These are phyloP conservation scores for Lecanosticta acicola DNA, from an alignment of 2,329 filamentous ascomycete genomes.

Conservation along the genomic window DNA sequence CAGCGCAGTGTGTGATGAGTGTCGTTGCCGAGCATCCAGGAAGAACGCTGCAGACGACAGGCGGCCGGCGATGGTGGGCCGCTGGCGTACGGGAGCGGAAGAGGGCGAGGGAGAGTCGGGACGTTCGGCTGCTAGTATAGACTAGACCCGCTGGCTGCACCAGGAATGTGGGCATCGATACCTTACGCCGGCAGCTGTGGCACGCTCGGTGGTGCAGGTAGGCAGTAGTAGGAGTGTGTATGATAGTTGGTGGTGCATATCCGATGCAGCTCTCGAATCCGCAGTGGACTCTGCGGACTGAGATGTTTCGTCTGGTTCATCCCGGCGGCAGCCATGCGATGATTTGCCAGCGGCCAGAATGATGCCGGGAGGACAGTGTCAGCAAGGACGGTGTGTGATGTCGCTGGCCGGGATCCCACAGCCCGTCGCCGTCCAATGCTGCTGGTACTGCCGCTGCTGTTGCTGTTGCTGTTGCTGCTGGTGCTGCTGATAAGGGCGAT, in stretches of 20 bases:
- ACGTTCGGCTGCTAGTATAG: no score
- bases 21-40: background rate
- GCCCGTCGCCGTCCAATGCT: background rate
- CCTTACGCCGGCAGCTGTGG: constrained; percentile 12
- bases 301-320: no score
- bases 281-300: no score
- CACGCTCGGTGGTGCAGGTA: constrained; percentile 16
- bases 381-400: background rate
- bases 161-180: background rate
- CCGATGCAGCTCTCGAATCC: no score
- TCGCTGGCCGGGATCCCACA: background rate
- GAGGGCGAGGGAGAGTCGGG: no score
- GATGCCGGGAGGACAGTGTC: background rate
- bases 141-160: constrained; percentile 8
- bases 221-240: no score
- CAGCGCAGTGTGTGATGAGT: no score
- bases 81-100: no score
- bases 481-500: background rate
- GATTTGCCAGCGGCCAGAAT: constrained; percentile 12
- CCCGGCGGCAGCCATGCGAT: constrained; percentile 14
- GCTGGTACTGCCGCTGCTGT: background rate
- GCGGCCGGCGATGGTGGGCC: no score
- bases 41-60: constrained; percentile 5
- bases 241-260: no score
- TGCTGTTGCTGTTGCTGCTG: background rate